A percentile compares a stretch with the other conserved stretches of the same genome.
These are phyloP conservation scores for Camptophora hylomeconis DNA, from an alignment of 2,329 filamentous ascomycete species.

Conservation along the genomic window DNA sequence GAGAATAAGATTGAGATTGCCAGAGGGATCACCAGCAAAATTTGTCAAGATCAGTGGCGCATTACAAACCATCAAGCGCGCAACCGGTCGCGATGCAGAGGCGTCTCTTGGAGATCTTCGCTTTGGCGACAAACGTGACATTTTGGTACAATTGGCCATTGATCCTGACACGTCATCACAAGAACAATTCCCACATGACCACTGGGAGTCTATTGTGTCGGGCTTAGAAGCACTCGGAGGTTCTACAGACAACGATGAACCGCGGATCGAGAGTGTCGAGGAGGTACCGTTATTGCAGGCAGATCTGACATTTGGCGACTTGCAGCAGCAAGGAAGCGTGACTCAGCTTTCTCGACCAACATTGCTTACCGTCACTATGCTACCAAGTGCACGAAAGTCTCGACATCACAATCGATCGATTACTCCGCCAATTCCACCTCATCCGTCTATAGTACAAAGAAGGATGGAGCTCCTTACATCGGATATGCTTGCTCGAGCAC, in stretches of 20 bases:
- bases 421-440: constrained; percentile 83
- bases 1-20: constrained; percentile 83
- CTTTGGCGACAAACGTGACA: constrained; percentile 90
- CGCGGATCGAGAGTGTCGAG: constrained; percentile 72
- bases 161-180: constrained; percentile 69
- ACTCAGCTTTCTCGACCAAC: constrained; percentile 82
- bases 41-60: constrained; percentile 98
- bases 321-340: constrained; percentile 74
- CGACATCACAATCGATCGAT: constrained; percentile 38
- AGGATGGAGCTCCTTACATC: constrained; percentile 96
- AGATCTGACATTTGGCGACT: constrained; percentile 84
- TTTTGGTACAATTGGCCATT: constrained; percentile 88
- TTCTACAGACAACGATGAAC: constrained; percentile 72
- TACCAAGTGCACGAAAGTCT: constrained; percentile 54
- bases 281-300: constrained; percentile 92
- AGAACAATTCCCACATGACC: constrained; percentile 79
- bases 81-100: constrained; percentile 86
- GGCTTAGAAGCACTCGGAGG: constrained; percentile 87
- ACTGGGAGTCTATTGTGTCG: constrained; percentile 95
- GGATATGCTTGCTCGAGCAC: constrained; percentile 87
- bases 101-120: constrained; percentile 81
- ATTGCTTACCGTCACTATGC: constrained; percentile 87
- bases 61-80: constrained; percentile 89
- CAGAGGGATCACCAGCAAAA: constrained; percentile 91
- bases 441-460: constrained; percentile 86